Evolutionary conservation across 169 alveolate genomes (phyloP).

Genomic region (Babesia gibsoni): DNA sequence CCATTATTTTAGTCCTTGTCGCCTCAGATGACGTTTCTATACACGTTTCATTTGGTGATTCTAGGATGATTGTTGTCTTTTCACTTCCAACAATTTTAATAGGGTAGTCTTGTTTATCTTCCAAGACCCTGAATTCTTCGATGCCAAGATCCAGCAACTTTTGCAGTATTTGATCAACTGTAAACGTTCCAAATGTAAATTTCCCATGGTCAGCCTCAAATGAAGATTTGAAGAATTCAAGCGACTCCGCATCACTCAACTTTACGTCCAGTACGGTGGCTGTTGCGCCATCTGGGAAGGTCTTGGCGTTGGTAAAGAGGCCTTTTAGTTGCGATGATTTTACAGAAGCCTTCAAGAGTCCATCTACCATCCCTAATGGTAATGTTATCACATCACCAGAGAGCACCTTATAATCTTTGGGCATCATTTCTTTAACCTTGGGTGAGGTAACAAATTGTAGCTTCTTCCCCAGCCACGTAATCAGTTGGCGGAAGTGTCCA

Average conservation of each 20-base stretch:
- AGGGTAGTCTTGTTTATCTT: background rate
- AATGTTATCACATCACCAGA: constrained; percentile 4
- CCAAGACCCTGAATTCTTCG: background rate
- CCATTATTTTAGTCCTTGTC: background rate
- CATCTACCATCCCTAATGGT: background rate
- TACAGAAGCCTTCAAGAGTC: background rate
- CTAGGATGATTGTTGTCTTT: background rate
- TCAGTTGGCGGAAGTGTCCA: background rate
- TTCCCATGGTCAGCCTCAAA: constrained; percentile 3
- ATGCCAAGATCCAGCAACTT: background rate
- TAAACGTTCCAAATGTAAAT: constrained; percentile 44
- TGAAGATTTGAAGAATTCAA: background rate
- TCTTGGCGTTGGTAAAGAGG: background rate
- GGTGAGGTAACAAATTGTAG: background rate
- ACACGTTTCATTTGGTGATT: constrained; percentile 22
- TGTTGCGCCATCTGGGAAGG: background rate
- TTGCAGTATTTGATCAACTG: background rate
- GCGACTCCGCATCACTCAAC: background rate
- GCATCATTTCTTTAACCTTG: background rate
- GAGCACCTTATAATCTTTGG: background rate
- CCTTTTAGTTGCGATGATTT: background rate
- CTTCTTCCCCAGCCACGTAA: background rate
- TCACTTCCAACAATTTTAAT: background rate
- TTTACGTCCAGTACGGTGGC: constrained; percentile 1
- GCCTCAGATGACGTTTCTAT: constrained; percentile 5